phyloP scores from a whole-genome alignment of 176 grass and related monocot genomes.

The Cocos nucifera region DNA sequence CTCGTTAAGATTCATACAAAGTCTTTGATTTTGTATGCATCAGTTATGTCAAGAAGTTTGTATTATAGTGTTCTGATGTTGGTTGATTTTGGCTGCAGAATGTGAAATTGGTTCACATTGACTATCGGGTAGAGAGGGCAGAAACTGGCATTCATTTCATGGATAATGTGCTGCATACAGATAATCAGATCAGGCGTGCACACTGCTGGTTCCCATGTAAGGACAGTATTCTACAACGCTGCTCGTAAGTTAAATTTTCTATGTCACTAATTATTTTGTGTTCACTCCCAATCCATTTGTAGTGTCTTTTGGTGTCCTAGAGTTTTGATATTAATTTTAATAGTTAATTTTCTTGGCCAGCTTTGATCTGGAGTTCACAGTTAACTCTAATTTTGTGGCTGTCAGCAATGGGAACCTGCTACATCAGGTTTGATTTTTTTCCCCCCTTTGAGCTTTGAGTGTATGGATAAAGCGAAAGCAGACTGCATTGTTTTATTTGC shows the following conservation, averaged over 20 bases:
- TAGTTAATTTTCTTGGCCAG: slow-evolving; percentile 34
- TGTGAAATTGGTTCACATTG: slow-evolving; percentile 68
- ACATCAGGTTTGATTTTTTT: slow-evolving; percentile 55
- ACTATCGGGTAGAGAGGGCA: slow-evolving; percentile 78
- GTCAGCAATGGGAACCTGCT: slow-evolving; percentile 91
- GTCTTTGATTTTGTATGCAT: neutral
- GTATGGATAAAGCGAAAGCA: no score
- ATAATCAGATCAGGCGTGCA: slow-evolving; percentile 65
- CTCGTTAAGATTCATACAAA: neutral
- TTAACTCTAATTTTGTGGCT: slow-evolving; percentile 61
- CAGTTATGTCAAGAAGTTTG: neutral
- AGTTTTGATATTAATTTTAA: neutral
- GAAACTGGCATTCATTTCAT: slow-evolving; percentile 89
- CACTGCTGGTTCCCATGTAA: slow-evolving; percentile 97
- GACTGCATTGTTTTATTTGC: no score
- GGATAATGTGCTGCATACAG: slow-evolving; percentile 50
- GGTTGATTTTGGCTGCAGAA: slow-evolving; percentile 51
- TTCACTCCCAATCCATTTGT: no score
- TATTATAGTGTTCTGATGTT: slow-evolving; percentile 13
- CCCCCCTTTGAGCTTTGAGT: no score
- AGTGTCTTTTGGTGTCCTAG: no score
- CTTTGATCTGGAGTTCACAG: slow-evolving; percentile 97
- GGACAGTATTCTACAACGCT: slow-evolving; percentile 53
- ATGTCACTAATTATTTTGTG: neutral
- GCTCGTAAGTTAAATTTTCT: slow-evolving; percentile 50